A percentile compares a stretch with the other conserved stretches of the same genome.
These are phyloP conservation scores for Parsonsia alboflavescens DNA, from an alignment of 257 asterid species.

Conservation along the genomic window DNA sequence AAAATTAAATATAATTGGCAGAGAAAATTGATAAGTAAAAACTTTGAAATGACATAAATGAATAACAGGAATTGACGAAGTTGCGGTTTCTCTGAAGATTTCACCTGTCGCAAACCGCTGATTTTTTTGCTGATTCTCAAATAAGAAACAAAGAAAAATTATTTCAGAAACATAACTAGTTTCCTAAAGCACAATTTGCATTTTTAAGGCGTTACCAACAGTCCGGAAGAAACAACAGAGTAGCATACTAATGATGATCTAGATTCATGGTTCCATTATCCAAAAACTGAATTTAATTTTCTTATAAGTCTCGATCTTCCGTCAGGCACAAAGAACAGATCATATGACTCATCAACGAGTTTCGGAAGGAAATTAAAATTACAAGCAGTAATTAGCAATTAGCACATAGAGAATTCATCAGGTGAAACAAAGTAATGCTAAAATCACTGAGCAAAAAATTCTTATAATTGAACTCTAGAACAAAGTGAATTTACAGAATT, in stretches of 20 bases:
- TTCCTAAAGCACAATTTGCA: neutral
- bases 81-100: neutral
- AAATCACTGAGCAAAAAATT: neutral
- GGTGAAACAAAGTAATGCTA: neutral
- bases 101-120: neutral
- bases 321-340: neutral
- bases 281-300: neutral
- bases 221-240: neutral
- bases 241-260: neutral
- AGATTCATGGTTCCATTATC: neutral
- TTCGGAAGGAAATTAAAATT: neutral
- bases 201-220: neutral
- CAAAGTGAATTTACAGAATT: neutral
- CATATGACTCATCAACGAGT: neutral
- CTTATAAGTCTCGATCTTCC: neutral
- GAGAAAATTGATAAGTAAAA: neutral
- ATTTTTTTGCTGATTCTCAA: neutral
- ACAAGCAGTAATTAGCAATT: neutral
- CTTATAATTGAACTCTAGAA: neutral
- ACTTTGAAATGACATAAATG: neutral
- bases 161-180: neutral
- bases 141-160: neutral
- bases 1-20: neutral
- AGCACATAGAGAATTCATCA: neutral
- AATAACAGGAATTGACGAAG: neutral